A percentile compares a stretch with the other conserved stretches of the same genome.
Conservation (phyloP, 441 rosid genomes). For the Syzygium malaccense region DNA sequence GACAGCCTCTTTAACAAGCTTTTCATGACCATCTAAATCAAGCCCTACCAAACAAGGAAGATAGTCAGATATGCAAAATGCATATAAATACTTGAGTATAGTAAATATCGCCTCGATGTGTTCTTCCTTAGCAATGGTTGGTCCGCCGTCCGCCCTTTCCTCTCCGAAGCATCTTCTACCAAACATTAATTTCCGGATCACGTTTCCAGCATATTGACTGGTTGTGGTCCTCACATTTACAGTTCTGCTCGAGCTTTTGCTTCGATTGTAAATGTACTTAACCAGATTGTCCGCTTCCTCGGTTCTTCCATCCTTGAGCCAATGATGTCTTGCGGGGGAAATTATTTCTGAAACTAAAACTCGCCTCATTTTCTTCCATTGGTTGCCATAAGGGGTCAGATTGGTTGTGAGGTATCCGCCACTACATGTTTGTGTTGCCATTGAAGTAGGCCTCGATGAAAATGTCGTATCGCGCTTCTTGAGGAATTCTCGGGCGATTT, state of each 20-base stretch:
- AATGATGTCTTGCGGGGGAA: constrained; percentile 12
- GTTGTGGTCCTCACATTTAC: constrained; percentile 30
- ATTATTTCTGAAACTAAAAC: constrained; percentile 27
- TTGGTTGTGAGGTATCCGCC: constrained; percentile 24
- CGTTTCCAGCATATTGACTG: constrained; percentile 34
- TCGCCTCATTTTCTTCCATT: constrained; percentile 59
- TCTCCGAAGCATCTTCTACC: constrained; percentile 31
- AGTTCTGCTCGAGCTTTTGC: constrained; percentile 1
- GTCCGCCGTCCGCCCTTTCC: constrained; percentile 33
- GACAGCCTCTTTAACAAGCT: constrained; percentile 11
- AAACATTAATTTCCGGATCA: constrained; percentile 35
- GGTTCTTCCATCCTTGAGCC: constrained; percentile 17
- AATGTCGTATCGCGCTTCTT: constrained; percentile 34
- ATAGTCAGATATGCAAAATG: constrained; percentile 51
- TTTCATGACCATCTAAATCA: constrained; percentile 57
- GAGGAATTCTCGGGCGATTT: constrained; percentile 28
- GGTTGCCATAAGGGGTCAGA: constrained; percentile 26
- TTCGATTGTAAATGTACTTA: constrained; percentile 20
- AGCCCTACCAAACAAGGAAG: constrained; percentile 36
- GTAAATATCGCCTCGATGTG: constrained; percentile 38
- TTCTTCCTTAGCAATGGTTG: constrained; percentile 39
- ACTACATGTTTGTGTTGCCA: constrained; percentile 14
- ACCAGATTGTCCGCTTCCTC: constrained; percentile 49
- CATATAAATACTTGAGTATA: constrained; percentile 16
- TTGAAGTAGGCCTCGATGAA: constrained; percentile 24